A percentile compares a stretch with the other conserved stretches of the same genome.
Conservation (phyloP, 106 monocot species). For the Phalaenopsis aphrodite region DNA sequence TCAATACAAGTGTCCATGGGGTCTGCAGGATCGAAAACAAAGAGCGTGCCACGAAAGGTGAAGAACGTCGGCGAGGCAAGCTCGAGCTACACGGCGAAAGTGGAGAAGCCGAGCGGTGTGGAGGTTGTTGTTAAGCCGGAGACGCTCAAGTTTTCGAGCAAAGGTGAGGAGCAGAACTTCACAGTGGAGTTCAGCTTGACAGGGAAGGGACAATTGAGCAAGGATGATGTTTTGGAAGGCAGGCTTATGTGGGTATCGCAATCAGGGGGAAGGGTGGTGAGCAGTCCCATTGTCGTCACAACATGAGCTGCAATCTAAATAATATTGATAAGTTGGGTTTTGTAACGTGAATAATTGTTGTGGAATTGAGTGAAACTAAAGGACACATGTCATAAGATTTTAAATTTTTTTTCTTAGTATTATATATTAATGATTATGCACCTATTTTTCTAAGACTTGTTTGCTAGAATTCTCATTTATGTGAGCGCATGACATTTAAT, state of each 20-base stretch:
- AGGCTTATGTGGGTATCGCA: not conserved
- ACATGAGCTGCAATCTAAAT: not conserved
- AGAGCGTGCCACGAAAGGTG: constrained; percentile 18
- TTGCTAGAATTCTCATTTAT: no score
- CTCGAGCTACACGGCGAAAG: not conserved
- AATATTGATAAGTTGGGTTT: not conserved
- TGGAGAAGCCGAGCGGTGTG: constrained; percentile 14
- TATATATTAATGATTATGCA: no score
- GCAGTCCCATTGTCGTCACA: not conserved
- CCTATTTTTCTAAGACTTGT: no score
- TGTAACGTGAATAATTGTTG: not conserved
- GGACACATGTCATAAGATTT: no score
- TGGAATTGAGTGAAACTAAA: no score
- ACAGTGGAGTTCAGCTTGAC: not conserved
- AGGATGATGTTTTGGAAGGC: not conserved
- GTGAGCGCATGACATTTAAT: no score
- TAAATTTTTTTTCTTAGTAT: no score
- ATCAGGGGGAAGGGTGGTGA: not conserved
- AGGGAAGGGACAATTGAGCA: not conserved
- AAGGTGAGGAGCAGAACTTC: not conserved
- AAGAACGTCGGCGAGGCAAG: constrained; percentile 28
- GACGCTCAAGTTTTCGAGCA: constrained; percentile 9
- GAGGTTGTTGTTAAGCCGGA: constrained; percentile 17
- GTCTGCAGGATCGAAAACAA: not conserved
- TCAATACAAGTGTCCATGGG: constrained; percentile 25